Base-by-base conservation (phyloP, 495 filamentous ascomycete species). In the Bacidia rubella region DNA sequence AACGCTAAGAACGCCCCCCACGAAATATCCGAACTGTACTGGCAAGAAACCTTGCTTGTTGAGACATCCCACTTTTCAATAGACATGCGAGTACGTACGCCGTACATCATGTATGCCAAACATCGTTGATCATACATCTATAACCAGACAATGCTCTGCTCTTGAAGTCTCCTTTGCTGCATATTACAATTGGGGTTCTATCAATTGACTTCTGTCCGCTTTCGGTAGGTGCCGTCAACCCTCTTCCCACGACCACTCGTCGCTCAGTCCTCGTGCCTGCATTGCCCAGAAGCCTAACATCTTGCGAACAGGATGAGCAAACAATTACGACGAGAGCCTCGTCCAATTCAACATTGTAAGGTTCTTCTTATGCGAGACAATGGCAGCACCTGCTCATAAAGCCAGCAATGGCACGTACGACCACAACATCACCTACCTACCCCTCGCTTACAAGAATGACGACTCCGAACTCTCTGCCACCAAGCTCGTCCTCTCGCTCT, bases 401-500 rank as follows among this genome's bases (percentile, higher is more conserved):
- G 26, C 32, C 4, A 49, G 38, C 52, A 25, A 50, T 27, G 42
- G 25, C 2, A 25, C 53, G 19, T 49, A 43, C 47, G 53, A 51
- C 23, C 26, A 50, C 1, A 45, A 60, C 4, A 61, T 77, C 20
- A 70, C 71, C 51, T 73, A 75, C 63, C 85, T 95, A 38, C 78
- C 87, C 39, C 73, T 89, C 38, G 77, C 79, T 47, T 93, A 94
- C 73, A 78, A 80, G 60, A 77, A 77, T 65, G 71, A 78, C 41
- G 83, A 89, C 58, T 83, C 84, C 24, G 76, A 87, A 51, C 74
- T 74, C 32, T 88, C 89, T 1, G 87, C 89, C 40, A 70, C 86
- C 47, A 75, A 78, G 38, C 79, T 97, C 32, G 79, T 95, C 60
- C 74, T 90, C 49, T 76, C 86, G 20, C 72, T 96, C 35, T 78